Conservation (phyloP, 139 green algal genomes). For the Chlamydomonas incerta region DNA sequence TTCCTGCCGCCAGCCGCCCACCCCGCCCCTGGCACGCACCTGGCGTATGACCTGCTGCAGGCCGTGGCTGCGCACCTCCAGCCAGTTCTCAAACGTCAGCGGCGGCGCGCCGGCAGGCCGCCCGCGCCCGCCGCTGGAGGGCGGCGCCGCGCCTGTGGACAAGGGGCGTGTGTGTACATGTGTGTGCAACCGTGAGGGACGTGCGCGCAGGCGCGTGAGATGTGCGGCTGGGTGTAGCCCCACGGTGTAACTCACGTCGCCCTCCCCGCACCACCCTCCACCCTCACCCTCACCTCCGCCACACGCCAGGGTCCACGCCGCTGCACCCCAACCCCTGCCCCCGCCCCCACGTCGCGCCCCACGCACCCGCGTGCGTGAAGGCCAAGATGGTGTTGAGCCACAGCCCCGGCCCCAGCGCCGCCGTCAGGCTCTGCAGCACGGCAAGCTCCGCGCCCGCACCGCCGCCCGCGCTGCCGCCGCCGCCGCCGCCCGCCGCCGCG, state of each 20-base stretch:
- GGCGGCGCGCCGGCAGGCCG: background rate
- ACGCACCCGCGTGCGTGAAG: constrained; percentile 59
- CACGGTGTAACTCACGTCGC: too few species aligned
- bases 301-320: too few species aligned
- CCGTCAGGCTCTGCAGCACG: constrained; percentile 45
- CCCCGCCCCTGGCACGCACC: too few species aligned
- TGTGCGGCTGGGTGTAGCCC: too few species aligned
- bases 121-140: background rate
- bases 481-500: constrained; percentile 10
- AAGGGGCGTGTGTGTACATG: too few species aligned
- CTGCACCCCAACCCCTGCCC: too few species aligned
- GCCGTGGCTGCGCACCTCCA: constrained; percentile 59
- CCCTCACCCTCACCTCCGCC: too few species aligned
- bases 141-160: too few species aligned
- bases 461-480: constrained; percentile 5
- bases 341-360: background rate
- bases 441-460: constrained; percentile 46
- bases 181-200: too few species aligned
- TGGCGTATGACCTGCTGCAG: constrained; percentile 59
- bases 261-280: too few species aligned
- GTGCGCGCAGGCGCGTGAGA: too few species aligned
- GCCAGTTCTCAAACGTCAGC: constrained; percentile 52
- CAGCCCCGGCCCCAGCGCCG: constrained; percentile 48
- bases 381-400: constrained; percentile 75
- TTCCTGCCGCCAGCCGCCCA: background rate